Conservation (phyloP, 345 rosid species). For the Turritis glabra region DNA sequence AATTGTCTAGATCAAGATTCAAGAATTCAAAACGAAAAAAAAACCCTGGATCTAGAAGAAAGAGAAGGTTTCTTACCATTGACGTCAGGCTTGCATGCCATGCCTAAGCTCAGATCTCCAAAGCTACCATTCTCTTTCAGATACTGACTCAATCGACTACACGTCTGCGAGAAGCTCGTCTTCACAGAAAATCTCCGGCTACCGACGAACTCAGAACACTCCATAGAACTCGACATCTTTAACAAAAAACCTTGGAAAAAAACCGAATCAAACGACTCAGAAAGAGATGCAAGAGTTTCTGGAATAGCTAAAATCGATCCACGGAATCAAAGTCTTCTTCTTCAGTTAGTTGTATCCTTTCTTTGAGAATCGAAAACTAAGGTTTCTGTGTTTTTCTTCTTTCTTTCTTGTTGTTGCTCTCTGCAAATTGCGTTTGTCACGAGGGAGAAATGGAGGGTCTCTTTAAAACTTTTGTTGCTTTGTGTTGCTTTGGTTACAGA, state of each 20-base stretch:
- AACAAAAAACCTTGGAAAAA: too few species aligned
- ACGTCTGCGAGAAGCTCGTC: constrained; percentile 63
- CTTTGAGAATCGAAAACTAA: not conserved
- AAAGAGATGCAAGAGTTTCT: not conserved
- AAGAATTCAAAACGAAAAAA: not conserved
- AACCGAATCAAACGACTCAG: not conserved
- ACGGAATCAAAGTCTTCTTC: not conserved
- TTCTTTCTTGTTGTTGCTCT: not conserved
- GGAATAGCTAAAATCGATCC: not conserved
- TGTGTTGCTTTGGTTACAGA: constrained; percentile 15
- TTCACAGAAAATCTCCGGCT: constrained; percentile 44
- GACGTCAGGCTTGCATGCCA: constrained; percentile 50
- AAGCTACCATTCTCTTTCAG: constrained; percentile 70
- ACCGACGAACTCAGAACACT: constrained; percentile 33
- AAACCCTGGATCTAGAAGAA: not conserved
- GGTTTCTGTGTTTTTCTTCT: not conserved
- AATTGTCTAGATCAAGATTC: not conserved
- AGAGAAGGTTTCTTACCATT: constrained; percentile 42
- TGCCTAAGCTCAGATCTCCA: constrained; percentile 72
- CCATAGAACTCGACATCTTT: constrained; percentile 62
- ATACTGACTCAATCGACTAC: constrained; percentile 72
- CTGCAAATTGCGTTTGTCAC: constrained; percentile 35
- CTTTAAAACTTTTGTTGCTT: not conserved
- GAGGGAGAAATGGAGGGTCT: constrained; percentile 30
- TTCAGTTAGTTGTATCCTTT: not conserved